Evolutionary conservation across 306 rosid genomes (phyloP).

Genomic region (Vachellia collinsii): DNA sequence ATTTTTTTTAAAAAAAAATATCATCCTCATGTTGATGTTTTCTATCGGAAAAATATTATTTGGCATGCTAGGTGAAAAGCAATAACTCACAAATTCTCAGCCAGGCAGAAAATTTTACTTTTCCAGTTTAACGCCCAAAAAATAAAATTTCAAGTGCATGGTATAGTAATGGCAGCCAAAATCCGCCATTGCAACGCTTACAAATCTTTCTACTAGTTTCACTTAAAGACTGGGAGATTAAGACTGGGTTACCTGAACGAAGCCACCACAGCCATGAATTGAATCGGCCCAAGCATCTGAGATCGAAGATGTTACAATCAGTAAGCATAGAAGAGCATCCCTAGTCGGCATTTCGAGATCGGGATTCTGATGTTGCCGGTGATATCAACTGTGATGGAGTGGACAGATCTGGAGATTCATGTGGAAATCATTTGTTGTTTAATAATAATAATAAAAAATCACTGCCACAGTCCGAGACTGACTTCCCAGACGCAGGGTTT

Average conservation of each 20-base stretch:
- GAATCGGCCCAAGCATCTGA: conserved; percentile 69
- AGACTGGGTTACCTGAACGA: conserved; percentile 55
- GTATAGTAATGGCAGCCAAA: not conserved
- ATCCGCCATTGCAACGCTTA: not conserved
- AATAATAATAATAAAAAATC: conserved; percentile 1
- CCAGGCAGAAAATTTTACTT: not conserved
- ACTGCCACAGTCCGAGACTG: conserved; percentile 6
- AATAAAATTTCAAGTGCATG: not conserved
- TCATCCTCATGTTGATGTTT: not conserved
- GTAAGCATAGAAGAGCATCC: conserved; percentile 36
- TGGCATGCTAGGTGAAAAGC: too few relatives aligned
- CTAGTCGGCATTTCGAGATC: conserved; percentile 46
- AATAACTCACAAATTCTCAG: not conserved
- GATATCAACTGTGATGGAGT: conserved; percentile 27
- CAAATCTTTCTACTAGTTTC: not conserved
- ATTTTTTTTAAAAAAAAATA: too few relatives aligned
- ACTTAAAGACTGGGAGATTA: not conserved
- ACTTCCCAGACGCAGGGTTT: conserved; percentile 20
- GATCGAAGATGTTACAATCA: conserved; percentile 44
- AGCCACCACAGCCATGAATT: conserved; percentile 77
- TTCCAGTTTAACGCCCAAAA: not conserved
- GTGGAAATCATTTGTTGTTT: conserved; percentile 1
- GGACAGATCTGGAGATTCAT: conserved; percentile 37
- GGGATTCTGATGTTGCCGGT: conserved; percentile 21
- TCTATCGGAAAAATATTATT: not conserved